A percentile compares a stretch with the other conserved stretches of the same genome.
These are phyloP conservation scores for Lactarius tabidus DNA, from an alignment of 768 basidiomycete species.

Conservation along the genomic window DNA sequence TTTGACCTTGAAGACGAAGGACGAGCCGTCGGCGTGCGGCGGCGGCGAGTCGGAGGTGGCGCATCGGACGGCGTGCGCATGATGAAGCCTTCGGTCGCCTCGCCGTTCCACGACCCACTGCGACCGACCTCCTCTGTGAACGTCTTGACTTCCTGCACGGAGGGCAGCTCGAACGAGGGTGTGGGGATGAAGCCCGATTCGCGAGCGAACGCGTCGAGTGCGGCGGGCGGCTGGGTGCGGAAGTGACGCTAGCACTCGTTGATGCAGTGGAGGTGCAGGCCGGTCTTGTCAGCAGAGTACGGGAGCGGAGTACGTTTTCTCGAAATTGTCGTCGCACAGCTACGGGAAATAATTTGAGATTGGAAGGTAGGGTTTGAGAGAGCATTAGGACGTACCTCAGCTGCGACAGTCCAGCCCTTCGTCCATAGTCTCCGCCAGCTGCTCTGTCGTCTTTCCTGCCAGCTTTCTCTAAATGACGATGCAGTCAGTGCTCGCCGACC, in stretches of 20 bases:
- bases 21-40: slow-evolving; percentile 74
- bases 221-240: slow-evolving; percentile 58
- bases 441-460: slow-evolving; percentile 61
- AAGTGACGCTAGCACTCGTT: slow-evolving; percentile 68
- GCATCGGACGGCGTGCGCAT: slow-evolving; percentile 67
- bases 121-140: slow-evolving; percentile 69
- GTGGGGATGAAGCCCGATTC: slow-evolving; percentile 94
- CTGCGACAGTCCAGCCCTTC: slow-evolving; percentile 82
- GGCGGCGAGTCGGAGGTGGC: slow-evolving; percentile 37
- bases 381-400: slow-evolving; percentile 82
- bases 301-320: slow-evolving; percentile 77
- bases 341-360: slow-evolving; percentile 30
- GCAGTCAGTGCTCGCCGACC: slow-evolving; percentile 81
- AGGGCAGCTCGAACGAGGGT: slow-evolving; percentile 48
- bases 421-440: slow-evolving; percentile 80
- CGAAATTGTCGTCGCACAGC: slow-evolving; percentile 97
- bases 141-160: slow-evolving; percentile 59
- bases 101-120: slow-evolving; percentile 75
- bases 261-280: slow-evolving; percentile 90
- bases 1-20: slow-evolving; percentile 99
- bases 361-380: no score
- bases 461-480: slow-evolving; percentile 51
- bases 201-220: slow-evolving; percentile 74
- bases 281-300: slow-evolving; percentile 77
- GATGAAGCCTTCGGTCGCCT: slow-evolving; percentile 91